These are phyloP conservation scores for Dorcoceras hygrometricum DNA, from an alignment of 257 asterid genomes.

Conservation along the genomic window DNA sequence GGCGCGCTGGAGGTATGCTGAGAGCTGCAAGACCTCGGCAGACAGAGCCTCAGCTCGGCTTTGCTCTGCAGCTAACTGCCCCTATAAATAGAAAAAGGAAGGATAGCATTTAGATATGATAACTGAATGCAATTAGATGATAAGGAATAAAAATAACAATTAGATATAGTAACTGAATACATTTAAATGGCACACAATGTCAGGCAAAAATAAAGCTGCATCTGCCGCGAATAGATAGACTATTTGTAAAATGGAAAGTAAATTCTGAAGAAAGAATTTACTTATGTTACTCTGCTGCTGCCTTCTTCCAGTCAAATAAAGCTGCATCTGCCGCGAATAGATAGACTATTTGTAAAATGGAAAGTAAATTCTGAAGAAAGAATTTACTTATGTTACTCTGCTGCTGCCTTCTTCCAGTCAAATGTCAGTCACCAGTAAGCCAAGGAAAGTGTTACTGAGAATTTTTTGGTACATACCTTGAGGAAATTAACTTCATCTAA, in stretches of 20 bases:
- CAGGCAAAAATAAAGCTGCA: constrained; percentile 6
- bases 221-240: constrained; percentile 6
- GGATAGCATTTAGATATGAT: neutral
- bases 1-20: constrained; percentile 80
- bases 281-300: neutral
- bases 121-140: neutral
- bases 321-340: too few relatives aligned
- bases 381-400: neutral
- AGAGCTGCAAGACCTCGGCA: constrained; percentile 75
- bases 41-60: constrained; percentile 80
- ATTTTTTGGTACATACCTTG: constrained; percentile 47
- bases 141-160: neutral
- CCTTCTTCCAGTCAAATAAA: constrained; percentile 7
- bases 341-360: too few relatives aligned
- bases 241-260: too few relatives aligned
- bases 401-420: neutral
- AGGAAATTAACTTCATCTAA: constrained; percentile 54
- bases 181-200: neutral
- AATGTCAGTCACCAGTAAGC: neutral
- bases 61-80: constrained; percentile 71
- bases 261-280: neutral
- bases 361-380: neutral
- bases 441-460: neutral
- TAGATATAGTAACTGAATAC: neutral
- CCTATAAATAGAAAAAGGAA: constrained; percentile 35